Evolutionary conservation across 352 stramenopile genomes (phyloP).

Genomic region (Globisporangium paroecandrum): DNA sequence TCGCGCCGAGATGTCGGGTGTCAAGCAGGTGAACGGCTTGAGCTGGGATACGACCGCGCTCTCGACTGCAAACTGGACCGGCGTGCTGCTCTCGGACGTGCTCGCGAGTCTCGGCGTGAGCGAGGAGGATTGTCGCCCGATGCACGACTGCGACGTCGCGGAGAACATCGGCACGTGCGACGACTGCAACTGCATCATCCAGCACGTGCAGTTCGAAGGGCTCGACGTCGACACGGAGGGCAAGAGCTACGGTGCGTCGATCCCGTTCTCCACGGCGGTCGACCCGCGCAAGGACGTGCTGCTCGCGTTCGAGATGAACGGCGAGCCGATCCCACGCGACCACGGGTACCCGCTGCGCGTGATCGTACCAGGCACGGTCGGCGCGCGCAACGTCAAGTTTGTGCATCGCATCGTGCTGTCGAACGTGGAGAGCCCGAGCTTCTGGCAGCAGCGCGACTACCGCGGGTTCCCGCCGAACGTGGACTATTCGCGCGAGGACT

Average conservation of each 20-base stretch:
- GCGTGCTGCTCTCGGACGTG: constrained; percentile 92
- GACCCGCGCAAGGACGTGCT: constrained; percentile 95
- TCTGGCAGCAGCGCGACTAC: constrained; percentile 93
- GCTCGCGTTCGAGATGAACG: constrained; percentile 99
- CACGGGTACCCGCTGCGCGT: constrained; percentile 96
- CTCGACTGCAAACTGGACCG: constrained; percentile 94
- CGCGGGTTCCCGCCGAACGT: constrained; percentile 86
- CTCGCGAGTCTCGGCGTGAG: constrained; percentile 85
- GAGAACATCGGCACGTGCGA: constrained; percentile 55
- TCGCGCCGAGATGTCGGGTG: constrained; percentile 89
- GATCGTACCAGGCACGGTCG: constrained; percentile 95
- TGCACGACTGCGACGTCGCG: constrained; percentile 48
- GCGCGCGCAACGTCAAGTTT: constrained; percentile 97
- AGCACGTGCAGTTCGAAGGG: constrained; percentile 86
- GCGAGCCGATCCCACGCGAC: constrained; percentile 87
- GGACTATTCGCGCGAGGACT: constrained; percentile 83
- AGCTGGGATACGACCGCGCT: constrained; percentile 89
- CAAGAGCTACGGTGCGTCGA: constrained; percentile 86
- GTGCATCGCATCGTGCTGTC: constrained; percentile 89
- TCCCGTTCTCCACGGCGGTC: constrained; percentile 92
- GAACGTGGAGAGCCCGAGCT: constrained; percentile 79
- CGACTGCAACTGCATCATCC: constrained; percentile 64
- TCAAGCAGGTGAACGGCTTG: constrained; percentile 87
- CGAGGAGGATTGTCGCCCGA: constrained; percentile 54
- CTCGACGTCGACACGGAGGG: constrained; percentile 79